Conservation (phyloP, 73 alveolate species). For the Paramecium octaurelia region DNA sequence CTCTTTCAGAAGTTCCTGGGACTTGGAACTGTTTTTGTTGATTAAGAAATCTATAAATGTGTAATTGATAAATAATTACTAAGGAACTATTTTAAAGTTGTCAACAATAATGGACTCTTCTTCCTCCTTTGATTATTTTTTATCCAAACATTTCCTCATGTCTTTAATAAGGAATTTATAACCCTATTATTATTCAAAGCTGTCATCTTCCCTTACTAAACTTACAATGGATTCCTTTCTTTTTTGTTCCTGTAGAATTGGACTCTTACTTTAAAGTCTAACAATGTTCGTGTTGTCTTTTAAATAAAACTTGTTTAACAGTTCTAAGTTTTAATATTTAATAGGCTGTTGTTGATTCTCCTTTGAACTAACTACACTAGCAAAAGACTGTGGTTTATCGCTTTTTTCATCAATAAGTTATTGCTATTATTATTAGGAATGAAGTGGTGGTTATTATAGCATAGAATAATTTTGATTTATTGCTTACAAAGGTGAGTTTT, state of each 20-base stretch:
- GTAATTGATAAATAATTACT: not conserved
- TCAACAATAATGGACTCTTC: conserved; percentile 65
- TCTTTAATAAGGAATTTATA: conserved; percentile 46
- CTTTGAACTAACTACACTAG: not conserved
- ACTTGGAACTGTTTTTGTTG: conserved; percentile 60
- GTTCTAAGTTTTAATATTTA: not conserved
- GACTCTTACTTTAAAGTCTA: conserved; percentile 6
- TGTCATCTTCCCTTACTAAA: conserved; percentile 2
- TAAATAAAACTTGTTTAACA: not conserved
- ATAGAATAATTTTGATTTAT: not conserved
- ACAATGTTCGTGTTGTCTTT: not conserved
- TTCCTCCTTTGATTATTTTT: conserved; percentile 60
- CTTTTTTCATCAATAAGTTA: not conserved
- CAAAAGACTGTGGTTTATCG: not conserved
- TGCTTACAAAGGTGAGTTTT: conserved; percentile 12
- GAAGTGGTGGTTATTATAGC: not conserved
- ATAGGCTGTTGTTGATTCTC: not conserved
- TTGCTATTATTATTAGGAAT: not conserved
- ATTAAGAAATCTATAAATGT: conserved; percentile 26
- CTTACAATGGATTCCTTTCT: not conserved
- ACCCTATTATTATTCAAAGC: conserved; percentile 56
- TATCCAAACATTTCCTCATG: conserved; percentile 52
- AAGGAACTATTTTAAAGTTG: conserved; percentile 61
- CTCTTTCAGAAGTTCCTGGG: conserved; percentile 80
- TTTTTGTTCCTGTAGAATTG: not conserved